phyloP scores from a whole-genome alignment of 2,329 filamentous ascomycete genomes.

The Dothideomycetidae sp. region DNA sequence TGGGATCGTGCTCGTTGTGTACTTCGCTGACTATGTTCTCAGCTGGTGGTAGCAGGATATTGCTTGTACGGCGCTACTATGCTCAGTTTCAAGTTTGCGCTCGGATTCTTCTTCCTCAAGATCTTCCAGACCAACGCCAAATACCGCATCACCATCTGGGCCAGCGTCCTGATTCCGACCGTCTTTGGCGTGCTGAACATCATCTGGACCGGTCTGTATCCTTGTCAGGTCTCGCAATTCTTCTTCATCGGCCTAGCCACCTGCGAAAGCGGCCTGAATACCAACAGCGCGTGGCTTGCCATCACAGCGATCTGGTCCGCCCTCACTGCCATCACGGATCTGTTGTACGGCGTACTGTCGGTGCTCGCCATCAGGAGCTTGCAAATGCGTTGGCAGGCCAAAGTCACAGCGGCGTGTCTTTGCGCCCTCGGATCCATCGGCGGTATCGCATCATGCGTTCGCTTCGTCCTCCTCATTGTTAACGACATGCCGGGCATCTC shows the following conservation, averaged over 20 bases:
- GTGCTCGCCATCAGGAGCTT: slow-evolving; percentile 14
- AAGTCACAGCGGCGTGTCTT: background rate
- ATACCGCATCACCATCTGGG: background rate
- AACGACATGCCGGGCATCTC: background rate
- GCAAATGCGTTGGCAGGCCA: background rate
- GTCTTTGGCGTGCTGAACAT: slow-evolving; percentile 1
- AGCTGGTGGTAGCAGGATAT: background rate
- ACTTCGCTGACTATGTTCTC: too few species aligned
- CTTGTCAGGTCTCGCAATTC: background rate
- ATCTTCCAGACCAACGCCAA: slow-evolving; percentile 1
- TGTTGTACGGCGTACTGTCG: slow-evolving; percentile 1
- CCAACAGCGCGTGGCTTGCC: background rate
- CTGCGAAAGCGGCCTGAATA: background rate
- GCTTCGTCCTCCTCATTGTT: background rate
- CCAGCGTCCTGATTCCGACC: background rate
- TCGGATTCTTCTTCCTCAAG: slow-evolving; percentile 20
- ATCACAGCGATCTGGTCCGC: background rate
- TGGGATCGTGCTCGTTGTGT: too few species aligned
- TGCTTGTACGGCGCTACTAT: slow-evolving; percentile 17
- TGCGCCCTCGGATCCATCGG: slow-evolving; percentile 1
- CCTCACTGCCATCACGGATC: slow-evolving; percentile 1
- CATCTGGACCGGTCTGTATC: slow-evolving; percentile 2
- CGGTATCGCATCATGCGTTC: slow-evolving; percentile 3
- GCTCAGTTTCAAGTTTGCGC: slow-evolving; percentile 20
- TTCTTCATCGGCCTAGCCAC: slow-evolving; percentile 2